A percentile compares a stretch with the other conserved stretches of the same genome.
Evolutionary conservation across 2,329 filamentous ascomycete genomes (phyloP).

Genomic region (Chaetothyriales sp.): DNA sequence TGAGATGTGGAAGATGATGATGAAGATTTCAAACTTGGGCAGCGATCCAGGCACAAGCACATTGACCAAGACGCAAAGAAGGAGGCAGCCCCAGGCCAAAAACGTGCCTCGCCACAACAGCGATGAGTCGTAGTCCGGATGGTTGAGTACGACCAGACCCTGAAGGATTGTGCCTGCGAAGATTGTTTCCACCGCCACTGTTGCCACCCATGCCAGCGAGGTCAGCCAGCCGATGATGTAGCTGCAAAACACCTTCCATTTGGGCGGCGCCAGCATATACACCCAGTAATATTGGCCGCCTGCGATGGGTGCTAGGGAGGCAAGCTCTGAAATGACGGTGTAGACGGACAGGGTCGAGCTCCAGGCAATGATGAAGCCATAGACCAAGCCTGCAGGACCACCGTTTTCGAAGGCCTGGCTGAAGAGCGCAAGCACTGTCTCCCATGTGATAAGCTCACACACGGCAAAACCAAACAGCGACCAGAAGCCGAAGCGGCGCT

Average conservation of each 20-base stretch:
- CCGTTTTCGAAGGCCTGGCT: conserved; percentile 30
- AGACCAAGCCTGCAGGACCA: conserved; percentile 35
- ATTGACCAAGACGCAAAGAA: conserved; percentile 29
- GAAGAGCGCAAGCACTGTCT: conserved; percentile 32
- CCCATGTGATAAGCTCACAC: conserved; percentile 33
- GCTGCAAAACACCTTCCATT: conserved; percentile 27
- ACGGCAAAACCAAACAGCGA: conserved; percentile 32
- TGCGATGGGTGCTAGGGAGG: conserved; percentile 33
- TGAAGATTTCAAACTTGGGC: conserved; percentile 28
- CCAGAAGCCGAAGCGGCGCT: conserved; percentile 29
- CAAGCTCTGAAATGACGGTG: conserved; percentile 33
- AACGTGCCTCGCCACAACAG: conserved; percentile 28
- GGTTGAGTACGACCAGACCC: conserved; percentile 25
- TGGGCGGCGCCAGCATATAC: conserved; percentile 29
- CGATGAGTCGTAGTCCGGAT: conserved; percentile 21
- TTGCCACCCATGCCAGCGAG: conserved; percentile 29
- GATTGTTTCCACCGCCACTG: conserved; percentile 28
- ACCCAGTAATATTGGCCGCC: conserved; percentile 34
- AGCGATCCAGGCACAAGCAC: conserved; percentile 27
- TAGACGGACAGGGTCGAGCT: conserved; percentile 34
- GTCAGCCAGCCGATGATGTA: conserved; percentile 33
- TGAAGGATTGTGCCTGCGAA: conserved; percentile 30
- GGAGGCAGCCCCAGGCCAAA: conserved; percentile 25
- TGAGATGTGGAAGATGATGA: conserved; percentile 30
- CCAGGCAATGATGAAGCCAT: conserved; percentile 39